These are phyloP conservation scores for Neodidymelliopsis sp. DNA, from an alignment of 2,329 filamentous ascomycete species.

Conservation along the genomic window DNA sequence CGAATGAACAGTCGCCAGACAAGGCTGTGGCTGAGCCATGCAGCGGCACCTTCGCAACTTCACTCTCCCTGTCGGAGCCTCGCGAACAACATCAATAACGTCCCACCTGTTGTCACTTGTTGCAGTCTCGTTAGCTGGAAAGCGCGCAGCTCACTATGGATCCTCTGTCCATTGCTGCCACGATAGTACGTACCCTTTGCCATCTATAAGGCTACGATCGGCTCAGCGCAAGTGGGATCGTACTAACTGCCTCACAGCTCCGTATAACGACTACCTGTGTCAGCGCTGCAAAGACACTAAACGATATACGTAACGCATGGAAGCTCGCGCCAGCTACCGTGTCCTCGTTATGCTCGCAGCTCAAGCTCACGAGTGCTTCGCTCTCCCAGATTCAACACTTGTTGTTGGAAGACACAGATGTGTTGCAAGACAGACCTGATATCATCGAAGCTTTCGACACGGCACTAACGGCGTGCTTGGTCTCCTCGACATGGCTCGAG, in stretches of 20 bases:
- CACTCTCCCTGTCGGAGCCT: too few relatives aligned
- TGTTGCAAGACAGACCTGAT: conserved; percentile 20
- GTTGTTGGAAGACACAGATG: conserved; percentile 16
- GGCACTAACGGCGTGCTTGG: conserved; percentile 27
- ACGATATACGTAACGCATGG: conserved; percentile 24
- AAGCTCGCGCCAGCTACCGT: conserved; percentile 26
- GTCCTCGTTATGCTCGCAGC: conserved; percentile 25
- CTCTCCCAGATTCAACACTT: conserved; percentile 29
- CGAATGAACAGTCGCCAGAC: too few relatives aligned
- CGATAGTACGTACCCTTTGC: too few relatives aligned
- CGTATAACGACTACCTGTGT: conserved; percentile 23
- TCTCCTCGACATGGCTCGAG: conserved; percentile 24
- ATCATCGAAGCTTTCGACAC: conserved; percentile 27
- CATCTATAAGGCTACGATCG: too few relatives aligned
- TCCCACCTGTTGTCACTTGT: background rate
- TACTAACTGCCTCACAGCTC: too few relatives aligned
- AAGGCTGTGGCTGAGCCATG: too few relatives aligned
- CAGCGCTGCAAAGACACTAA: conserved; percentile 20
- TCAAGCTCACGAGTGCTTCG: conserved; percentile 25
- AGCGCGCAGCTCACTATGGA: too few relatives aligned
- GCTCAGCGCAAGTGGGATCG: too few relatives aligned
- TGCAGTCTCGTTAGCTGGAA: background rate
- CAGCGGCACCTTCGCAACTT: too few relatives aligned
- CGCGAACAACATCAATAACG: too few relatives aligned
- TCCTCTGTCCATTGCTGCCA: too few relatives aligned